Percentiles rank a stretch among this genome's conserved stretches.
Evolutionary conservation across 768 basidiomycete genomes (phyloP).

Genomic region (Trametes cubensis): DNA sequence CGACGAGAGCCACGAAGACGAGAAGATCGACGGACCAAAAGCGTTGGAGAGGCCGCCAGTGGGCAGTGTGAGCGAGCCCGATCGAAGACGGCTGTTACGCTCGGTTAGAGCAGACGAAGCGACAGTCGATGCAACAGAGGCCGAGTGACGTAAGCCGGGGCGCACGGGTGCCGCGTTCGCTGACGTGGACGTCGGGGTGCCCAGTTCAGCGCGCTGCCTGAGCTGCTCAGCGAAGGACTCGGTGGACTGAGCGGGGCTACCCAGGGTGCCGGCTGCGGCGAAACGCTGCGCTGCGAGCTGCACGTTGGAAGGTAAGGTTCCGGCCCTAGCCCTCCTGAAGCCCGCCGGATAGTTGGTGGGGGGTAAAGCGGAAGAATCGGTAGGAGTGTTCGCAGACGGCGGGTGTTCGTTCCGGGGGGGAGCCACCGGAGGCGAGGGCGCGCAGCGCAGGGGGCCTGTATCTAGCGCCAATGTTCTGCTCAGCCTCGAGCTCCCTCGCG

Average conservation of each 20-base stretch:
- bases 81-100: constrained; percentile 83
- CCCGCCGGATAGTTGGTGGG: constrained; percentile 81
- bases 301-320: constrained; percentile 95
- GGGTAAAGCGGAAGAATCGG: constrained; percentile 61
- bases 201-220: constrained; percentile 38
- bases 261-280: constrained; percentile 63
- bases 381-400: constrained; percentile 58
- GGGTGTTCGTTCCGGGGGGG: constrained; percentile 71
- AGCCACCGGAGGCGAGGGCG: constrained; percentile 65
- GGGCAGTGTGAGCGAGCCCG: constrained; percentile 89
- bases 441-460: constrained; percentile 84
- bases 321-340: constrained; percentile 94
- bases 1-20: constrained; percentile 83
- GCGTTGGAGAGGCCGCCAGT: constrained; percentile 73
- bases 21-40: constrained; percentile 88
- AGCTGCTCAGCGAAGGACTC: constrained; percentile 52
- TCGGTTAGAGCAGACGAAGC: constrained; percentile 56
- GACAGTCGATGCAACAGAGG: constrained; percentile 62
- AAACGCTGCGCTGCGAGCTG: constrained; percentile 84
- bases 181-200: constrained; percentile 42
- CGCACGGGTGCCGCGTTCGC: constrained; percentile 51
- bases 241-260: constrained; percentile 51
- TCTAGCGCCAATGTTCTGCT: constrained; percentile 63
- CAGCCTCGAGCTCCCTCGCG: constrained; percentile 83
- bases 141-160: constrained; percentile 76